Evolutionary conservation across 2,329 filamentous ascomycete genomes (phyloP), one percentile per base, ranked within the genome.

Genomic region (Aspergillus intermedius): DNA sequence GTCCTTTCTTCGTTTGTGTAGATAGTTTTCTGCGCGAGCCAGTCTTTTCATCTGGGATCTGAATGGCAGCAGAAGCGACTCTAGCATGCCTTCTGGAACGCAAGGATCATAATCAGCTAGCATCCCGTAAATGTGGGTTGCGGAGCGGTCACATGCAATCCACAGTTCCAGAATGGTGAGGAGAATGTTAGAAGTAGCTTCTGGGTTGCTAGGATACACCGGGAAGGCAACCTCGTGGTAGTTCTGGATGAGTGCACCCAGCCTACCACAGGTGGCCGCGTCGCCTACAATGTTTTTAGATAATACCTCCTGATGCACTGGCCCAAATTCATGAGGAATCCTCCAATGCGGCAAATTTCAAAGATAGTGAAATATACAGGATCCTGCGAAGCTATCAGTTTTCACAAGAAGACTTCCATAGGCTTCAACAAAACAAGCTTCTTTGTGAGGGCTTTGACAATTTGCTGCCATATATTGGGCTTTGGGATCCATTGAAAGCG

Each of bases 151-250:
- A 17, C 75, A 71, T 0, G 74, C 75, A 4, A 78, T 55, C 81
- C 80, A 84, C 0, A 84, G 60, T 48, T 82, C 78, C 5, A 80
- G 52, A 1, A 76, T 54, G 0, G 74, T 77, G 0, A 84, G 66
- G 3, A 79, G 49, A 74, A 82, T 81, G 4, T 73, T 51, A 0
- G 81, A 84, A 1, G 67, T 56, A 1, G 60, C 60, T 47, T 76
- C 70, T 0, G 79, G 74, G 1, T 71, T 66, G 0, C 46, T 53
- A 5, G 49, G 3, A 41, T 81, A 82, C 0, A 40, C 9, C 0
- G 2, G 0, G 0, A 21, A 21, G 0, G 69, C 70, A 7, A 30
- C 3, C 0, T 19, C 2, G 22, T 69, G 59, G 48, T 78, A 78
- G 0, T 30, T 17, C 1, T 60, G 34, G 1, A 55, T 45, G 19